Evolutionary conservation across 2,329 filamentous ascomycete genomes (phyloP).

Genomic region (Arthrinium phaeospermum): DNA sequence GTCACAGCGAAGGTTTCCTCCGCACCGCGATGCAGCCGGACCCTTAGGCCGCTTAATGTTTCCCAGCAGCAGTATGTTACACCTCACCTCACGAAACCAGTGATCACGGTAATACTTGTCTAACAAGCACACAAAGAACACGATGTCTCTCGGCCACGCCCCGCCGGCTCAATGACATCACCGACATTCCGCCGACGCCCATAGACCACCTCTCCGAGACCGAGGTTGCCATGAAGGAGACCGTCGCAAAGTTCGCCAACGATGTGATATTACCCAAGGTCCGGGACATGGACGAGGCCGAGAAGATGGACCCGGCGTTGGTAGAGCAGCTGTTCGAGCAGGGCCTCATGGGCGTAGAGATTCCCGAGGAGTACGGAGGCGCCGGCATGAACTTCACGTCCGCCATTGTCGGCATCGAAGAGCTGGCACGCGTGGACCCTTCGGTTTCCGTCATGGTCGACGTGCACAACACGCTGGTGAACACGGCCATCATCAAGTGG

Average conservation of each 20-base stretch:
- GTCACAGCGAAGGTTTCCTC: conserved; percentile 38
- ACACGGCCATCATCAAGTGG: conserved; percentile 89
- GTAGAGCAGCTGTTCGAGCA: conserved; percentile 97
- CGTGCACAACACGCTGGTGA: conserved; percentile 97
- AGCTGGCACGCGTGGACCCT: conserved; percentile 91
- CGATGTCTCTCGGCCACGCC: conserved; percentile 67
- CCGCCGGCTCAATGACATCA: conserved; percentile 67
- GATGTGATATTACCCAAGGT: conserved; percentile 90
- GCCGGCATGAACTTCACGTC: conserved; percentile 99
- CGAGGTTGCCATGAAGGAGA: conserved; percentile 86
- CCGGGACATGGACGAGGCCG: conserved; percentile 96
- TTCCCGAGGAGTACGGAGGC: conserved; percentile 95
- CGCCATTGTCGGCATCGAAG: conserved; percentile 95
- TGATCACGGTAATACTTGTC: background rate
- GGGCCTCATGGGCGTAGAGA: conserved; percentile 95
- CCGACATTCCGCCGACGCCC: conserved; percentile 84
- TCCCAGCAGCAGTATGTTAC: conserved; percentile 10
- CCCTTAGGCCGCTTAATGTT: conserved; percentile 17
- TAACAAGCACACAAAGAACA: conserved; percentile 35
- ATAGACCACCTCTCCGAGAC: conserved; percentile 93
- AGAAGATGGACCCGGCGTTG: conserved; percentile 86
- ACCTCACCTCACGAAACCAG: background rate
- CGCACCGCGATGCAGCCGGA: conserved; percentile 34
- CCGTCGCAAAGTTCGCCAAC: conserved; percentile 87
- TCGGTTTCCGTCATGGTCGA: conserved; percentile 95